A percentile compares a stretch with the other conserved stretches of the same genome.
These are phyloP conservation scores for Clonostachys sp. DNA, from an alignment of 2,329 filamentous ascomycete species.

Conservation along the genomic window DNA sequence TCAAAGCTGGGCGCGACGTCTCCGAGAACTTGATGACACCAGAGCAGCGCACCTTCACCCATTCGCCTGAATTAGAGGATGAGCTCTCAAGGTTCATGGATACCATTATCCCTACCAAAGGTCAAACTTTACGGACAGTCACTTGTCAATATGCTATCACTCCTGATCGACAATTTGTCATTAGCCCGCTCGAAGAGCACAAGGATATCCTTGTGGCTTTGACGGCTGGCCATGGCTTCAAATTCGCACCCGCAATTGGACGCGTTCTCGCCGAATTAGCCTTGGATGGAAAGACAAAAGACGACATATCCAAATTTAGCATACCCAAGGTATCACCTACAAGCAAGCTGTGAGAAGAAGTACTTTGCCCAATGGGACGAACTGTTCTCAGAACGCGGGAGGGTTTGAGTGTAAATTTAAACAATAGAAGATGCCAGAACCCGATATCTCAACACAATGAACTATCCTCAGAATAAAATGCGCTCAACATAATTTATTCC, in stretches of 20 bases:
- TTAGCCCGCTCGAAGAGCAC: slow-evolving; percentile 9
- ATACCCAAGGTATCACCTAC: background rate
- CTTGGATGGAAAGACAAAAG: slow-evolving; percentile 11
- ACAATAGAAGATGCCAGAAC: too few species aligned
- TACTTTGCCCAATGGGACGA: too few species aligned
- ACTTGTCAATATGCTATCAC: slow-evolving; percentile 17
- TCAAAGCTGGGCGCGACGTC: slow-evolving; percentile 6
- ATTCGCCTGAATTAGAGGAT: slow-evolving; percentile 1
- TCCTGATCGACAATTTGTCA: slow-evolving; percentile 13
- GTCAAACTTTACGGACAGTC: slow-evolving; percentile 9
- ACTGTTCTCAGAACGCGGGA: too few species aligned
- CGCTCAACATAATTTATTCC: too few species aligned
- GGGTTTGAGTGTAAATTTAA: too few species aligned
- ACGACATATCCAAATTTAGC: slow-evolving; percentile 10
- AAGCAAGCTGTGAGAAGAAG: too few species aligned
- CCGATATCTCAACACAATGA: too few species aligned
- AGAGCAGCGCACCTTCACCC: slow-evolving; percentile 4
- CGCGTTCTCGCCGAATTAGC: slow-evolving; percentile 15
- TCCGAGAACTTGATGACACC: slow-evolving; percentile 6
- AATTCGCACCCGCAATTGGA: slow-evolving; percentile 15
- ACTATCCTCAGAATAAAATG: too few species aligned
- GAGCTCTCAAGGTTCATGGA: background rate
- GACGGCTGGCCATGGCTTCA: slow-evolving; percentile 13
- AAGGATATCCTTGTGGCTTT: slow-evolving; percentile 10
- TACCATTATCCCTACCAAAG: background rate